Evolutionary conservation across 495 filamentous ascomycete genomes (phyloP).

Genomic region (Hypoxylon fuscum): DNA sequence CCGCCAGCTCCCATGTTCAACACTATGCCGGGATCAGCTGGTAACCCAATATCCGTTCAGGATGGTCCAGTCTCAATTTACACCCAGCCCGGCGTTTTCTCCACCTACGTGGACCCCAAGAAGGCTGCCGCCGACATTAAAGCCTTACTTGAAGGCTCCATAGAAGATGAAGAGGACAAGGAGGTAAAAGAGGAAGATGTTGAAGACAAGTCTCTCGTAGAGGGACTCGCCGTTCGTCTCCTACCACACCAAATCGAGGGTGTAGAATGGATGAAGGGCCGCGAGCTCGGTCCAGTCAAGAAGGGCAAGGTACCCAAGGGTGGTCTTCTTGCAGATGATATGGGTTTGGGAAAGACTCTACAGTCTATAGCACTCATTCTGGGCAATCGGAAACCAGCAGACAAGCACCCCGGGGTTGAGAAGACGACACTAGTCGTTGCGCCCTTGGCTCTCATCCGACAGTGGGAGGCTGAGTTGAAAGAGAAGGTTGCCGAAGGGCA

Average conservation of each 20-base stretch:
- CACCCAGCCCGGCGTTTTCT: conserved; percentile 62
- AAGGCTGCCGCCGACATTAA: conserved; percentile 88
- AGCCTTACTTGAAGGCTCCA: conserved; percentile 83
- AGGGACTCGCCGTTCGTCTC: conserved; percentile 85
- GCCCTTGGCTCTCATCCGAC: conserved; percentile 93
- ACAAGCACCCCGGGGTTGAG: conserved; percentile 69
- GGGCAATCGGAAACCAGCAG: conserved; percentile 75
- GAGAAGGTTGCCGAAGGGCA: conserved; percentile 75
- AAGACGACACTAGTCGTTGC: conserved; percentile 90
- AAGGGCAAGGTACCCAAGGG: conserved; percentile 82
- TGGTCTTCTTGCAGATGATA: conserved; percentile 87
- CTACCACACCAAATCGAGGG: conserved; percentile 94
- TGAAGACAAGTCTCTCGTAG: conserved; percentile 56
- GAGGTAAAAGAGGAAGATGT: conserved; percentile 58
- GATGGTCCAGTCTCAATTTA: conserved; percentile 42
- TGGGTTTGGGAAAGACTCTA: conserved; percentile 86
- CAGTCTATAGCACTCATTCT: conserved; percentile 86
- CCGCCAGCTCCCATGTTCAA: conserved; percentile 50
- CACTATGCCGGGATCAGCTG: conserved; percentile 43
- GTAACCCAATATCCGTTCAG: conserved; percentile 40
- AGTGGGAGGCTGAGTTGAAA: conserved; percentile 94
- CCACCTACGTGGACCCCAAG: conserved; percentile 75
- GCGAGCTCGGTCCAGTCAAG: conserved; percentile 82
- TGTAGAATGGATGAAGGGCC: conserved; percentile 90
- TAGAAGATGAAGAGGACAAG: conserved; percentile 81